phyloP scores from a whole-genome alignment of 192 early-diverging fungal species.

The Chytriomyces confervae region DNA sequence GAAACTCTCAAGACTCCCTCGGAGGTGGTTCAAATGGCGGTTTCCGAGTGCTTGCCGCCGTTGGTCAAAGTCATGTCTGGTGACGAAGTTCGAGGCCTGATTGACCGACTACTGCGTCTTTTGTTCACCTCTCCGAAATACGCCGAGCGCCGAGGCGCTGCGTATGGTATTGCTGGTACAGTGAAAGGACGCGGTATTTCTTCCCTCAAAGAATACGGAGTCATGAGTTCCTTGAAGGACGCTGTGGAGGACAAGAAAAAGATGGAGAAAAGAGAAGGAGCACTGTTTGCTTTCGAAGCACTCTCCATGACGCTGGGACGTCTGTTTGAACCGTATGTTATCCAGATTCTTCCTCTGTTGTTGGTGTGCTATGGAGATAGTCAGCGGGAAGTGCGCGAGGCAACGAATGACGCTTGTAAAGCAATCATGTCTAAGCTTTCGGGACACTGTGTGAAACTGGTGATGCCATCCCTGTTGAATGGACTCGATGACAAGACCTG shows the following conservation, averaged over 20 bases:
- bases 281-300: slow-evolving; percentile 92
- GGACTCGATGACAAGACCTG: slow-evolving; percentile 91
- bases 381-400: slow-evolving; percentile 85
- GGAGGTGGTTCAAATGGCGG: slow-evolving; percentile 92
- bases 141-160: slow-evolving; percentile 87
- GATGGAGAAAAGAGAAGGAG: slow-evolving; percentile 83
- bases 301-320: slow-evolving; percentile 83
- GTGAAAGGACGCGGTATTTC: slow-evolving; percentile 90
- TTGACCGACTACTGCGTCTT: slow-evolving; percentile 69
- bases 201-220: slow-evolving; percentile 79
- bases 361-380: slow-evolving; percentile 87
- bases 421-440: slow-evolving; percentile 95
- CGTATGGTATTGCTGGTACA: slow-evolving; percentile 94
- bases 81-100: slow-evolving; percentile 61
- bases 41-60: slow-evolving; percentile 91
- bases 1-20: slow-evolving; percentile 92
- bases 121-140: slow-evolving; percentile 80
- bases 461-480: slow-evolving; percentile 85
- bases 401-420: slow-evolving; percentile 84
- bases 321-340: slow-evolving; percentile 96
- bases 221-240: slow-evolving; percentile 83
- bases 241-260: slow-evolving; percentile 80
- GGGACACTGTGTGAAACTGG: slow-evolving; percentile 95
- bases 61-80: slow-evolving; percentile 77
- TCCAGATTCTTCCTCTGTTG: slow-evolving; percentile 89